Base-by-base conservation (phyloP, 768 basidiomycete species). In the Neoboletus subvelutipes region DNA sequence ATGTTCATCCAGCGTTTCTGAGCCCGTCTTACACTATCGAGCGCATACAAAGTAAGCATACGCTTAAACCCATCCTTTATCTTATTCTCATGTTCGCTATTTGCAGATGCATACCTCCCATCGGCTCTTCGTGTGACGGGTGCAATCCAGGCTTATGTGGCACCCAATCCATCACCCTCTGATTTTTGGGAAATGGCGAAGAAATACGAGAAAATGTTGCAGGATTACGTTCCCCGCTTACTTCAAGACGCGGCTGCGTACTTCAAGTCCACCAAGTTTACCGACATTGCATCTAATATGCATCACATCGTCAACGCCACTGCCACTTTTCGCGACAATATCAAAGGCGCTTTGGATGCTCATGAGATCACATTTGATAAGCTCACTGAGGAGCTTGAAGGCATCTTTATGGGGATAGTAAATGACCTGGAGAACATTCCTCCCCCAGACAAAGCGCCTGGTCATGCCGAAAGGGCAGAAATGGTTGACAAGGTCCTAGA, bases 141-240 rank as follows among this genome's bases (percentile, higher is more conserved):
- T 6, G n/a, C 15, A 5, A 2, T 47, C 28, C 34, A 55, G 34
- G 28, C 45, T 2, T 22, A 43, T 5, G 12, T 40, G 11, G 39
- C 20, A 5, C 20, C 57, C 18, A 5, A 36, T 17, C 10, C 26
- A 11, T 49, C 64, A 1, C 18, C 54, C 0, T 26, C 45, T 7
- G 46, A 64, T 31, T 60, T 57, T 52, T 63, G 51, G 64, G 61
- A 66, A 9, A 26, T 5, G 24, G 61, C 37, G 0, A 54, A 51
- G 22, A 12, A 54, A 41, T 51, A 42, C 4, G 54, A 58, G 43
- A 8, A 50, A 4, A 22, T 1, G 18, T 18, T 65, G 6, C 58
- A 49, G 9, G 41, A 42, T 1, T 52, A 58, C 43, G 40, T 60
- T 33, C 49, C 43, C 5, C 37, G 40, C 15, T 12, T 65, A 24